Percentiles rank a stretch among this genome's conserved stretches.
phyloP scores from a whole-genome alignment of 2,329 filamentous ascomycete species.

The Colletotrichum caudatum region DNA sequence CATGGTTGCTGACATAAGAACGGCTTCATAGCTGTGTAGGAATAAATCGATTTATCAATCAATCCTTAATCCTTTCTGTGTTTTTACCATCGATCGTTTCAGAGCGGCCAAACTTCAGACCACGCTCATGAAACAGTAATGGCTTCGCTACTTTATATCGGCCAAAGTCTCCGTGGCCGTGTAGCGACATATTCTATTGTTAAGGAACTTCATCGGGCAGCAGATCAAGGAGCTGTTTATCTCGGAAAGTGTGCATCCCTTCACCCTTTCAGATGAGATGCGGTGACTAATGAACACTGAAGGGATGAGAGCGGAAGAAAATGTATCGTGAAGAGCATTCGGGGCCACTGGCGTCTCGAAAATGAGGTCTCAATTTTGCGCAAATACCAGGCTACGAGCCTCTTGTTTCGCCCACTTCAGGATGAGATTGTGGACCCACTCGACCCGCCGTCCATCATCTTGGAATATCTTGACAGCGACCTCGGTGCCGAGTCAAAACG shows the following conservation, averaged over 20 bases:
- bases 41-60: too few species aligned
- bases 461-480: conserved; percentile 5
- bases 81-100: too few species aligned
- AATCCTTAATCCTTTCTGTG: too few species aligned
- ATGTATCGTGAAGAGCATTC: conserved; percentile 10
- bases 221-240: conserved; percentile 14
- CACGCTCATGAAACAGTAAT: not conserved
- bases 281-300: too few species aligned
- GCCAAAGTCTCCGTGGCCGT: conserved; percentile 6
- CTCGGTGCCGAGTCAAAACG: not conserved
- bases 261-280: too few species aligned
- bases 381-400: conserved; percentile 4
- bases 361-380: conserved; percentile 12
- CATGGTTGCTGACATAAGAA: too few species aligned
- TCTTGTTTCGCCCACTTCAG: conserved; percentile 4
- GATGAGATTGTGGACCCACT: not conserved
- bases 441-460: conserved; percentile 6
- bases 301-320: not conserved
- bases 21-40: too few species aligned
- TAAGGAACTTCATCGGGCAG: conserved; percentile 15
- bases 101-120: too few species aligned
- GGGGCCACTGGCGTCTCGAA: not conserved
- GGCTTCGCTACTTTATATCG: conserved; percentile 3
- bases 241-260: not conserved
- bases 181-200: conserved; percentile 13